Evolutionary conservation across 495 filamentous ascomycete species (phyloP).

Genomic region (Chlorociboria aeruginascens): DNA sequence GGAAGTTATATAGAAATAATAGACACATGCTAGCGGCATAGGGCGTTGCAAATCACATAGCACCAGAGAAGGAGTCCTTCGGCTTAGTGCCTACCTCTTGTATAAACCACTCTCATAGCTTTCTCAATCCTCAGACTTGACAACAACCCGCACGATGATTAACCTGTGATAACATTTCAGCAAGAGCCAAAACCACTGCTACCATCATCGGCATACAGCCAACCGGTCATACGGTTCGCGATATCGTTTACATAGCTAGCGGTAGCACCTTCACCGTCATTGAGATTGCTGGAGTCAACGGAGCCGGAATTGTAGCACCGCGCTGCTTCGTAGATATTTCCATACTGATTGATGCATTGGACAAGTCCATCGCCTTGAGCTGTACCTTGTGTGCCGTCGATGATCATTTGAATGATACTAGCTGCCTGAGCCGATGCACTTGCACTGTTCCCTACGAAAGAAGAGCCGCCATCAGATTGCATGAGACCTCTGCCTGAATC

Average conservation of each 20-base stretch:
- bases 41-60: no score
- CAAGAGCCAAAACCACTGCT: no score
- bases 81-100: no score
- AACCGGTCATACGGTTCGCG: slow-evolving; percentile 28
- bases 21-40: no score
- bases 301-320: slow-evolving; percentile 27
- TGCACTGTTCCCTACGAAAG: slow-evolving; percentile 16
- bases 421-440: not conserved
- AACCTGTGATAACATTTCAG: no score
- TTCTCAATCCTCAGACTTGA: no score
- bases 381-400: slow-evolving; percentile 27
- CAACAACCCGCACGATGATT: no score
- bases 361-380: slow-evolving; percentile 22
- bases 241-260: slow-evolving; percentile 25
- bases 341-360: slow-evolving; percentile 16
- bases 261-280: slow-evolving; percentile 20
- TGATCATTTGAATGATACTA: slow-evolving; percentile 26
- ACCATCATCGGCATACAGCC: slow-evolving; percentile 7
- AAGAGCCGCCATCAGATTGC: slow-evolving; percentile 23
- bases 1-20: no score
- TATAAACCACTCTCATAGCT: no score
- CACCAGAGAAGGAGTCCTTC: no score
- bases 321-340: slow-evolving; percentile 20
- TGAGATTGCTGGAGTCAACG: slow-evolving; percentile 21
- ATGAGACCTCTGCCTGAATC: slow-evolving; percentile 18